Evolutionary conservation across 2,329 filamentous ascomycete genomes (phyloP).

Genomic region (Ambrosiella beaveri): DNA sequence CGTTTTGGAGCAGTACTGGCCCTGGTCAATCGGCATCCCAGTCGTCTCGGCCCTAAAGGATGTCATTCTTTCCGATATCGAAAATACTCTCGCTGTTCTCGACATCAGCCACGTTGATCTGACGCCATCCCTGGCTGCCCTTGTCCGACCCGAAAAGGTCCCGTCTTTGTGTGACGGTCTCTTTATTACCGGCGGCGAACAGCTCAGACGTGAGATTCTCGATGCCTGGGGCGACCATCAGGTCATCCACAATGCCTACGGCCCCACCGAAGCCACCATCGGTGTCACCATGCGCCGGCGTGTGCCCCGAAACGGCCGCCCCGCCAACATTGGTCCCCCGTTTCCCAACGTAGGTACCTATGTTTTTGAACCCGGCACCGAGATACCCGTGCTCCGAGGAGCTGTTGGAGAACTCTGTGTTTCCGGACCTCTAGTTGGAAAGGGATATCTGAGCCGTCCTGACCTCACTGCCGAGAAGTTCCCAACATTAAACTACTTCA

Average conservation of each 20-base stretch:
- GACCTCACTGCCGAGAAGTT: slow-evolving; percentile 67
- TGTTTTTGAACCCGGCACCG: slow-evolving; percentile 53
- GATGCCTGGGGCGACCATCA: slow-evolving; percentile 64
- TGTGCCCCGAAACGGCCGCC: slow-evolving; percentile 58
- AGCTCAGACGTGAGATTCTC: slow-evolving; percentile 74
- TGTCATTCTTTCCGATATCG: slow-evolving; percentile 68
- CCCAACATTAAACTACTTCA: slow-evolving; percentile 39
- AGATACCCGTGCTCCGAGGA: slow-evolving; percentile 55
- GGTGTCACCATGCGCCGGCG: slow-evolving; percentile 80
- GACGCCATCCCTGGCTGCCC: slow-evolving; percentile 68
- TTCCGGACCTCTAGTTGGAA: slow-evolving; percentile 71
- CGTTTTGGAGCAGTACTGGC: slow-evolving; percentile 88
- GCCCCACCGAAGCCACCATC: slow-evolving; percentile 84
- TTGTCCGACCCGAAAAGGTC: slow-evolving; percentile 64
- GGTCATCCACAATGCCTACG: slow-evolving; percentile 85
- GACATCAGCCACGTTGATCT: slow-evolving; percentile 80
- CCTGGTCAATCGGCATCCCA: slow-evolving; percentile 77
- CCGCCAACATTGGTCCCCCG: slow-evolving; percentile 73
- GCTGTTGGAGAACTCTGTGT: slow-evolving; percentile 79
- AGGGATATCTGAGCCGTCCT: slow-evolving; percentile 67
- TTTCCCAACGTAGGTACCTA: slow-evolving; percentile 80
- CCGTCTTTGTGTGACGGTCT: slow-evolving; percentile 65
- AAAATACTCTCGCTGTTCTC: slow-evolving; percentile 51
- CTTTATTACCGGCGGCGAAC: slow-evolving; percentile 85
- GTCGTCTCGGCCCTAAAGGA: slow-evolving; percentile 70